Percentiles rank a stretch among this genome's conserved stretches.
Evolutionary conservation across 768 basidiomycete species (phyloP).

Genomic region (Chiua virens): DNA sequence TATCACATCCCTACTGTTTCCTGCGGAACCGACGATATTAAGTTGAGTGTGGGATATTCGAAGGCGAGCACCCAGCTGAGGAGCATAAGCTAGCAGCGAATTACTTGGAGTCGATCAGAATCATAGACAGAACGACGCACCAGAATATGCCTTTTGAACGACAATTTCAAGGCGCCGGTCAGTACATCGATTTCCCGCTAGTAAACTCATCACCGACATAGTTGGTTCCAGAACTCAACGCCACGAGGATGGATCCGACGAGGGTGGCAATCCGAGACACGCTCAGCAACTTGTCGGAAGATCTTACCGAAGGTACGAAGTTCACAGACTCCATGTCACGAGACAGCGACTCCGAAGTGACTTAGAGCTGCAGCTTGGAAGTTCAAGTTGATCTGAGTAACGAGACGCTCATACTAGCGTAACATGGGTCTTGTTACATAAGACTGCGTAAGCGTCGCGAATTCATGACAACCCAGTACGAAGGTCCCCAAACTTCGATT

Average conservation of each 20-base stretch:
- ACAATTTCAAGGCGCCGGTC: background rate
- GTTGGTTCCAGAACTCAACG: slow-evolving; percentile 68
- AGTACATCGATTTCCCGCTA: background rate
- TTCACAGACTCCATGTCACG: slow-evolving; percentile 3
- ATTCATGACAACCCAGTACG: no score
- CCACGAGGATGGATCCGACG: slow-evolving; percentile 55
- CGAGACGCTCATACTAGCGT: no score
- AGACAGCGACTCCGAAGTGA: no score
- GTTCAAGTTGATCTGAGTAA: no score
- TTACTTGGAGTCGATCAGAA: no score
- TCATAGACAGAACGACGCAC: slow-evolving; percentile 9
- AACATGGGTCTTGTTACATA: no score
- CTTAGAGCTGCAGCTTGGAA: no score
- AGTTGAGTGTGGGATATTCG: slow-evolving; percentile 76
- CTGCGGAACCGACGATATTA: slow-evolving; percentile 78
- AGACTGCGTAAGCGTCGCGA: no score
- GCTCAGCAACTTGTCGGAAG: slow-evolving; percentile 34
- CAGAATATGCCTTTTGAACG: slow-evolving; percentile 28
- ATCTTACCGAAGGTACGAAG: slow-evolving; percentile 6
- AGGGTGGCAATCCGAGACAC: slow-evolving; percentile 49
- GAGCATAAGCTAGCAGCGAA: slow-evolving; percentile 65
- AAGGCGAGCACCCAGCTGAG: slow-evolving; percentile 77
- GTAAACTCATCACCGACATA: slow-evolving; percentile 51
- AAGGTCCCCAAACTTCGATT: no score
- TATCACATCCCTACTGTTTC: slow-evolving; percentile 51